These are phyloP conservation scores for Scheffersomyces amazonensis DNA, from an alignment of 805 yeast genomes.

Conservation along the genomic window DNA sequence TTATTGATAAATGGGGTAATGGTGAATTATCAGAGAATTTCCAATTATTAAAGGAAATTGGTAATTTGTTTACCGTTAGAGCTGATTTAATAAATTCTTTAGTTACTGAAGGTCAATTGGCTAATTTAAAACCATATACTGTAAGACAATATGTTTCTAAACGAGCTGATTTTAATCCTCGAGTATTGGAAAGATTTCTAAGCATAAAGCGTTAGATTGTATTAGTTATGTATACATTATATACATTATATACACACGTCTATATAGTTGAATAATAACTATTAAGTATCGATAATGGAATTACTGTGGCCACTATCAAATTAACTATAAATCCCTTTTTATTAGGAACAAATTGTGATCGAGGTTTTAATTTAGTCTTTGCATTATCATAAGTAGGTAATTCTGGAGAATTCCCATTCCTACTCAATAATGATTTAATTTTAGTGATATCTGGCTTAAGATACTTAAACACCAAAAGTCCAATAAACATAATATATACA, in stretches of 20 bases:
- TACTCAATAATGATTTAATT: not conserved
- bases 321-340: not conserved
- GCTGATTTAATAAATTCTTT: slow-evolving; percentile 75
- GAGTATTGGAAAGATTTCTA: slow-evolving; percentile 46
- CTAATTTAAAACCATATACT: slow-evolving; percentile 57
- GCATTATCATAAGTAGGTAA: too few species aligned
- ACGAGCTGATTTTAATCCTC: slow-evolving; percentile 66
- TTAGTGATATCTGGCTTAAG: slow-evolving; percentile 1
- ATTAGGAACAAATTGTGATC: too few species aligned
- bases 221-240: too few species aligned
- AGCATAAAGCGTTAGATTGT: slow-evolving; percentile 23
- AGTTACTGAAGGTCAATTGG: slow-evolving; percentile 77
- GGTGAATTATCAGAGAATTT: slow-evolving; percentile 60
- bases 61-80: slow-evolving; percentile 81
- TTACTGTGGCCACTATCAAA: not conserved
- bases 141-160: slow-evolving; percentile 65
- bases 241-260: not conserved
- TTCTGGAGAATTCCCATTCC: not conserved
- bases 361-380: too few species aligned
- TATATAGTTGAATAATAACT: slow-evolving; percentile 4
- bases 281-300: slow-evolving; percentile 3
- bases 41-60: slow-evolving; percentile 73
- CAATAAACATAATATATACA: not conserved
- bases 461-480: not conserved
- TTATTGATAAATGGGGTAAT: slow-evolving; percentile 66